phyloP scores from a whole-genome alignment of 768 basidiomycete genomes.

The Pholiota conissans region DNA sequence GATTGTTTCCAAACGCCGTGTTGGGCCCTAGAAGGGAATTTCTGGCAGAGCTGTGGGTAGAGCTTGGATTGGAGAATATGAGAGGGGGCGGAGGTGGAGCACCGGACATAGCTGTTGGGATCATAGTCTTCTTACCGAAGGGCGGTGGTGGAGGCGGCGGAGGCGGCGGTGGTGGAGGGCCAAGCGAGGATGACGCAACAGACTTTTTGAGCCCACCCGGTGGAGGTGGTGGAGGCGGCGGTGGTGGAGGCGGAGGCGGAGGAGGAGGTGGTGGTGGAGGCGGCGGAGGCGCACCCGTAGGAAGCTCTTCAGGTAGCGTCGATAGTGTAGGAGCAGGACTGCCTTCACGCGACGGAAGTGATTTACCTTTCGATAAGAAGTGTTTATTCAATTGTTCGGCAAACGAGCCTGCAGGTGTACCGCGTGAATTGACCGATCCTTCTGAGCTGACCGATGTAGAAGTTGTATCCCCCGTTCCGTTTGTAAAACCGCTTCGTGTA shows the following conservation, averaged over 20 bases:
- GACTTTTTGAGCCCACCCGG: not conserved
- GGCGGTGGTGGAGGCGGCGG: constrained; percentile 37
- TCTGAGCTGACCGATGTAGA: constrained; percentile 58
- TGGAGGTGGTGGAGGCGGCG: constrained; percentile 27
- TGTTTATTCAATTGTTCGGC: constrained; percentile 66
- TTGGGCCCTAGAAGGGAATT: constrained; percentile 62
- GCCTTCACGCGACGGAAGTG: constrained; percentile 35
- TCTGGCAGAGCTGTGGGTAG: constrained; percentile 50
- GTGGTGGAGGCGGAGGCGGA: constrained; percentile 27
- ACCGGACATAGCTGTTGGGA: constrained; percentile 24
- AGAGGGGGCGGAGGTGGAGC: constrained; percentile 40
- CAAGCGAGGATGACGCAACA: constrained; percentile 19
- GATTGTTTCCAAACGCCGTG: constrained; percentile 48
- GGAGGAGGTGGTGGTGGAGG: constrained; percentile 26
- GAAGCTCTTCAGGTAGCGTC: constrained; percentile 41
- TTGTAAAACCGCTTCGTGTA: constrained; percentile 28
- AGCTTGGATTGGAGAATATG: constrained; percentile 34
- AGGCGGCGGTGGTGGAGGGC: constrained; percentile 35
- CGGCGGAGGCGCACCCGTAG: constrained; percentile 7
- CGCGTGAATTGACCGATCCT: constrained; percentile 32
- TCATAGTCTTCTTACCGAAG: constrained; percentile 22
- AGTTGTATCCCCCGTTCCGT: constrained; percentile 52
- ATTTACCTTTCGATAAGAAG: constrained; percentile 49
- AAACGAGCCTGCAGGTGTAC: constrained; percentile 45
- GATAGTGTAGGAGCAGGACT: constrained; percentile 34